phyloP scores from a whole-genome alignment of 768 basidiomycete genomes.

The Naganishia friedmannii region DNA sequence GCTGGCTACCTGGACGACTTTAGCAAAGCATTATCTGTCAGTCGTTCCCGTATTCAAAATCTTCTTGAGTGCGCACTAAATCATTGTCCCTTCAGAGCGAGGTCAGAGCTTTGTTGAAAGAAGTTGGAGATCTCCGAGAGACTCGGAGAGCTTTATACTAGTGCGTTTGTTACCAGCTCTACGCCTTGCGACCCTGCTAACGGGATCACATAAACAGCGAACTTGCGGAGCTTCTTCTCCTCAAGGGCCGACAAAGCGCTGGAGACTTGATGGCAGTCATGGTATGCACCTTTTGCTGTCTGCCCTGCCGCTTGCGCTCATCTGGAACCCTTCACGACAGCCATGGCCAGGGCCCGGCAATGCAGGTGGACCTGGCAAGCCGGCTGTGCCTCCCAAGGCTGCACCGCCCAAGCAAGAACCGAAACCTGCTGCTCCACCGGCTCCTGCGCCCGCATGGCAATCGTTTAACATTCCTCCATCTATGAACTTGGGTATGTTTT shows the following conservation, averaged over 20 bases:
- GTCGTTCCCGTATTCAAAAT: slow-evolving; percentile 8
- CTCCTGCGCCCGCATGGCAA: slow-evolving; percentile 29
- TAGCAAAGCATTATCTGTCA: slow-evolving; percentile 49
- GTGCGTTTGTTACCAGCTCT: slow-evolving; percentile 33
- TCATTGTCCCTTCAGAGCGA: slow-evolving; percentile 38
- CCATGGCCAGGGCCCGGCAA: slow-evolving; percentile 20
- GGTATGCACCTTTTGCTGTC: background rate
- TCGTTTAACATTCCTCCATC: slow-evolving; percentile 28
- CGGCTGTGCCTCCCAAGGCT: slow-evolving; percentile 2
- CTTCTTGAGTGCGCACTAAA: slow-evolving; percentile 9
- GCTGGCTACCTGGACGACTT: slow-evolving; percentile 52
- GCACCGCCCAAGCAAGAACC: slow-evolving; percentile 20
- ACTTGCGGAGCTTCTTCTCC: slow-evolving; percentile 48
- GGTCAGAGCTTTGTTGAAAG: slow-evolving; percentile 47
- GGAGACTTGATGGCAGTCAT: slow-evolving; percentile 37
- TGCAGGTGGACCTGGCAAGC: slow-evolving; percentile 6
- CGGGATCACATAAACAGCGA: slow-evolving; percentile 36
- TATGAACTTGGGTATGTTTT: slow-evolving; percentile 30
- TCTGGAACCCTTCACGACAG: background rate
- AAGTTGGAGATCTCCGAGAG: slow-evolving; percentile 50
- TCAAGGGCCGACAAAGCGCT: slow-evolving; percentile 50
- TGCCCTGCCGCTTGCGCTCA: too few relatives aligned
- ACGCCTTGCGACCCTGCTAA: background rate
- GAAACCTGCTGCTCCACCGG: slow-evolving; percentile 2
- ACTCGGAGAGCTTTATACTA: slow-evolving; percentile 49